Evolutionary conservation across 352 stramenopile genomes (phyloP).

Genomic region (Thalassiosira ordinaria): DNA sequence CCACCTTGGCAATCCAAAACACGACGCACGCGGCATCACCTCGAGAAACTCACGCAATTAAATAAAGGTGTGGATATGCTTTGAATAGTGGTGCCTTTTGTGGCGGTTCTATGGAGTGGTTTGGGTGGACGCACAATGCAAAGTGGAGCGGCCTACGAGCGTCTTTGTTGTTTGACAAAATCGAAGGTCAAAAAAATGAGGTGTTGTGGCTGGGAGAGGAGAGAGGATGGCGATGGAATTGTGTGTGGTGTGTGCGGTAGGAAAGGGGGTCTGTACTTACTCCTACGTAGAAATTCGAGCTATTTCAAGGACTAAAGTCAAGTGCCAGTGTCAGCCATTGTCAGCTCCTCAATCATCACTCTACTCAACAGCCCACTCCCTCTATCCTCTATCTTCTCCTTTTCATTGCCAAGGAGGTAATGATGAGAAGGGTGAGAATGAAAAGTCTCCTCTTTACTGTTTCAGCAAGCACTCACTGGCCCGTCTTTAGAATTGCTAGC

Average conservation of each 20-base stretch:
- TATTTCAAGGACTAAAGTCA: background rate
- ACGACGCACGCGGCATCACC: constrained; percentile 2
- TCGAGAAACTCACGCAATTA: constrained; percentile 28
- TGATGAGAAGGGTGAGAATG: no score
- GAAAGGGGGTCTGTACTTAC: background rate
- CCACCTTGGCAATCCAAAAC: constrained; percentile 12
- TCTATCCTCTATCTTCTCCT: no score
- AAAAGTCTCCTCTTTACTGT: no score
- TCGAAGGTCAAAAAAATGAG: constrained; percentile 1
- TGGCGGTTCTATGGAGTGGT: background rate
- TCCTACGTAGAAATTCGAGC: background rate
- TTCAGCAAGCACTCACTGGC: no score
- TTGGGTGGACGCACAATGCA: background rate
- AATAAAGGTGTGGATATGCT: constrained; percentile 14
- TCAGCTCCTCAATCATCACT: no score
- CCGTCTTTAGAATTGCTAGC: no score
- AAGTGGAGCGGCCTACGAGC: background rate
- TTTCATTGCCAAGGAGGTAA: no score
- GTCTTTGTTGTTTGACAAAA: constrained; percentile 1
- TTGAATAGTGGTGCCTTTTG: constrained; percentile 26
- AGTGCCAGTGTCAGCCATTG: no score
- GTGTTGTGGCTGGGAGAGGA: no score
- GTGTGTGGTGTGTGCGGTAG: no score
- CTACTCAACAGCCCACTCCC: no score
- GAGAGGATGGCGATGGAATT: no score